Conservation (phyloP, 1,284 basidiomycete species). For the Mrakiaceae sp. region DNA sequence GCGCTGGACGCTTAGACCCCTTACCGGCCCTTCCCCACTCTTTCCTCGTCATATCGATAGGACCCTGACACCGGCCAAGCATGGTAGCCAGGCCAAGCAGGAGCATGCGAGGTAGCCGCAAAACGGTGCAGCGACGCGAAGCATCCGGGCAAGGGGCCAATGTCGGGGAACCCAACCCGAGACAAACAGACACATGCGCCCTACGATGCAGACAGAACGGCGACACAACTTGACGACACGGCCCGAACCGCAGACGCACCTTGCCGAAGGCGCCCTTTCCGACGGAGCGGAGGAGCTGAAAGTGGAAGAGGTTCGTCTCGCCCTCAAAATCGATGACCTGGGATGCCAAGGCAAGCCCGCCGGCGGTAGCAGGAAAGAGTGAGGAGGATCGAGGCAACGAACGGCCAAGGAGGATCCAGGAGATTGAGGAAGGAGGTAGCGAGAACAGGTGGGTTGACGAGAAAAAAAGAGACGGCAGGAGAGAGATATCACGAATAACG, state of each 20-base stretch:
- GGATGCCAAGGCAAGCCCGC: background rate
- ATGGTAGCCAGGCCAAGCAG: too few species aligned
- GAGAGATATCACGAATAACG: background rate
- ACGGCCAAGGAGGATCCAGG: slow-evolving; percentile 1
- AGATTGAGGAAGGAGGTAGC: slow-evolving; percentile 7
- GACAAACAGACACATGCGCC: too few species aligned
- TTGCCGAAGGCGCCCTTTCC: slow-evolving; percentile 98
- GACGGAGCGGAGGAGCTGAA: slow-evolving; percentile 82
- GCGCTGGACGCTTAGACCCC: too few species aligned
- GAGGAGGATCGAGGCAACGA: slow-evolving; percentile 7
- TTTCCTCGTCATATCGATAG: too few species aligned
- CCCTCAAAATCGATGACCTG: slow-evolving; percentile 97
- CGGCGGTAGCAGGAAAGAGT: background rate
- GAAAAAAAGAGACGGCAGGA: background rate
- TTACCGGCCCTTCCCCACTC: too few species aligned
- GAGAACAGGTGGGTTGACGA: background rate
- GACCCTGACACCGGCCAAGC: too few species aligned
- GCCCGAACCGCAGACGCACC: slow-evolving; percentile 39
- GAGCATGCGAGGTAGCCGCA: too few species aligned
- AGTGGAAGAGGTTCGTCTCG: slow-evolving; percentile 94
- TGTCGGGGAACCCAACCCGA: too few species aligned
- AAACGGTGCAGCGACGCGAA: too few species aligned
- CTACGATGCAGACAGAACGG: too few species aligned
- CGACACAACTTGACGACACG: too few species aligned
- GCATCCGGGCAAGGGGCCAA: too few species aligned